A percentile compares a stretch with the other conserved stretches of the same genome.
These are phyloP conservation scores for Arthromyces matolae DNA, from an alignment of 768 basidiomycete species.

Conservation along the genomic window DNA sequence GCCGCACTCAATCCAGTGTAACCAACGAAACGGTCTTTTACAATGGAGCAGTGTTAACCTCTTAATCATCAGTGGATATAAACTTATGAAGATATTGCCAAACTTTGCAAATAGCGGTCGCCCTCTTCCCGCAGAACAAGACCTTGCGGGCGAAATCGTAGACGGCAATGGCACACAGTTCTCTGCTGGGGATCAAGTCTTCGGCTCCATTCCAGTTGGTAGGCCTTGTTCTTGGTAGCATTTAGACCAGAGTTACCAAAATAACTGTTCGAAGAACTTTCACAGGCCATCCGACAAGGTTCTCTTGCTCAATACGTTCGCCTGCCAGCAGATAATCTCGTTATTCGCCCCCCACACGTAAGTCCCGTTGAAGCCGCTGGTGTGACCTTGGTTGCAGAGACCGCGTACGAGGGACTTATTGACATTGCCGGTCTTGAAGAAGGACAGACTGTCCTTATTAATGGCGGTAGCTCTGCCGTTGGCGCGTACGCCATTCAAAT, in stretches of 20 bases:
- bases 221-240: not conserved
- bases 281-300: constrained; percentile 44
- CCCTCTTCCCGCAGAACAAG: constrained; percentile 55
- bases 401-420: constrained; percentile 56
- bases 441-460: constrained; percentile 61
- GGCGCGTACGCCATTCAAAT: constrained; percentile 72
- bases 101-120: constrained; percentile 38
- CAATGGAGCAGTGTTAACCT: not conserved
- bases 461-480: constrained; percentile 67
- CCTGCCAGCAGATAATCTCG: constrained; percentile 39
- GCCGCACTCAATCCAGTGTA: constrained; percentile 69
- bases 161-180: constrained; percentile 51
- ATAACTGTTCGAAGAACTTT: constrained; percentile 17
- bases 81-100: constrained; percentile 48
- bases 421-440: constrained; percentile 45
- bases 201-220: constrained; percentile 48
- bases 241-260: not conserved
- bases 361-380: constrained; percentile 58
- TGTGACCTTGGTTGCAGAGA: constrained; percentile 52
- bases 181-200: constrained; percentile 58
- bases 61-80: constrained; percentile 50
- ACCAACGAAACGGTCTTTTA: constrained; percentile 13
- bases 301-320: constrained; percentile 54
- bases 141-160: constrained; percentile 61
- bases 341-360: constrained; percentile 45